These are phyloP conservation scores for Neurospora sp. DNA, from an alignment of 495 filamentous ascomycete species.

Conservation along the genomic window DNA sequence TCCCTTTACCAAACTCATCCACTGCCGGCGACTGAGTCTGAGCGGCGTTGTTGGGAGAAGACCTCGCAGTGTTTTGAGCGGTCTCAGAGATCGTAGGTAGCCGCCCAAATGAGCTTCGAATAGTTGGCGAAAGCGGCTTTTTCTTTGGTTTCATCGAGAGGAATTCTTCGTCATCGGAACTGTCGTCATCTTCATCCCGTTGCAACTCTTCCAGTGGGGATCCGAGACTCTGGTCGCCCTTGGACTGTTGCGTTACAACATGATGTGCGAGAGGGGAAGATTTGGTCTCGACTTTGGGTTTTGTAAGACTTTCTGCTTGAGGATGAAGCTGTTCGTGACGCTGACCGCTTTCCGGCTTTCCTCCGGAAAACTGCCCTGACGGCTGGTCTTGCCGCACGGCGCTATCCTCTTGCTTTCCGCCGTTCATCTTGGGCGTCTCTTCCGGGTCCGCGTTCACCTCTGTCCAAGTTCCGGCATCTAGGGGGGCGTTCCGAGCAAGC, in stretches of 20 bases:
- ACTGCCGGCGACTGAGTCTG: neutral
- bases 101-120: slow-evolving; percentile 3
- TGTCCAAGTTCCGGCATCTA: slow-evolving; percentile 34
- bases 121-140: slow-evolving; percentile 8
- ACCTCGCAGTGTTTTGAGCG: neutral
- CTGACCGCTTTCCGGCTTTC: neutral
- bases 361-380: neutral
- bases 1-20: neutral
- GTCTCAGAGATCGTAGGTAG: slow-evolving; percentile 4
- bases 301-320: neutral
- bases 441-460: slow-evolving; percentile 28
- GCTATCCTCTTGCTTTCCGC: neutral
- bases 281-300: neutral
- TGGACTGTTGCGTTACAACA: neutral
- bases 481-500: slow-evolving; percentile 28
- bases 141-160: slow-evolving; percentile 20
- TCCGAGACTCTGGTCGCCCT: slow-evolving; percentile 1
- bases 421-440: slow-evolving; percentile 21
- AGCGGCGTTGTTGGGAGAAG: neutral
- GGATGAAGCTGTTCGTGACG: neutral
- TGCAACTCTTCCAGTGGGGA: slow-evolving; percentile 12
- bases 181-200: slow-evolving; percentile 16
- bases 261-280: neutral
- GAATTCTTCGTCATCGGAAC: slow-evolving; percentile 20
- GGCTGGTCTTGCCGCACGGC: neutral